Evolutionary conservation across 495 filamentous ascomycete genomes (phyloP), one percentile per base, ranked within the genome.

Genomic region (Diplogelasinospora grovesii): DNA sequence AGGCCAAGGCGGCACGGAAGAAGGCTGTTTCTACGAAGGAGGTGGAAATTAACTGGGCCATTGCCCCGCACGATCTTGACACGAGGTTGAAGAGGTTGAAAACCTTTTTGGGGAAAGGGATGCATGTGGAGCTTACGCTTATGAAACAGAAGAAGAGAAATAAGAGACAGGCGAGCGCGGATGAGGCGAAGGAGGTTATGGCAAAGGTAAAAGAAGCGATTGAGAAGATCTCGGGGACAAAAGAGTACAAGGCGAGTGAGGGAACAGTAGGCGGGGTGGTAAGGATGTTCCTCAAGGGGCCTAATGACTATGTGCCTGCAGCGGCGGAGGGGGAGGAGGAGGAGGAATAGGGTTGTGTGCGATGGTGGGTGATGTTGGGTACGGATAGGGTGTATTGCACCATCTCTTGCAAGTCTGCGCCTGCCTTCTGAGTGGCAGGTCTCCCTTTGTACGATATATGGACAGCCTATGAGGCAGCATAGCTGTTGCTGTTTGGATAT

Each of bases 31-130:
- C 32, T 44, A 46, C 56, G 5, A 93, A 95, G 67, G 78, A 83
- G 54, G 54, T 95, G 11, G 88, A 94, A 65, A 18, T 95, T 45
- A 86, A 86, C 60, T 95, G 88, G 88, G 78, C 82, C 19, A 88
- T 90, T 47, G 78, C 77, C 39, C 46, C 56, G 8, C 68, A 84
- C 58, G 85, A 89, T 60, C 61, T 88, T 18, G 49, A 50, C 3
- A 79, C 84, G 54, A 72, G 76, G 33, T 39, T 83, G 50, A 66
- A 68, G 30, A 70, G 77, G 59, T 47, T 89, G 55, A 60, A 61
- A 35, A 62, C 49, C 31, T 89, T 89, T 45, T 48, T 89, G 46
- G 56, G 56, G 6, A 80, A 84, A 48, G 83, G 83, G 3, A 53
- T 64, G 23, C 71, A 58, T 51, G 82, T 89, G 24, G 75, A 85